These are phyloP conservation scores for Fusarium sp. DNA, from an alignment of 2,329 filamentous ascomycete genomes.

Conservation along the genomic window DNA sequence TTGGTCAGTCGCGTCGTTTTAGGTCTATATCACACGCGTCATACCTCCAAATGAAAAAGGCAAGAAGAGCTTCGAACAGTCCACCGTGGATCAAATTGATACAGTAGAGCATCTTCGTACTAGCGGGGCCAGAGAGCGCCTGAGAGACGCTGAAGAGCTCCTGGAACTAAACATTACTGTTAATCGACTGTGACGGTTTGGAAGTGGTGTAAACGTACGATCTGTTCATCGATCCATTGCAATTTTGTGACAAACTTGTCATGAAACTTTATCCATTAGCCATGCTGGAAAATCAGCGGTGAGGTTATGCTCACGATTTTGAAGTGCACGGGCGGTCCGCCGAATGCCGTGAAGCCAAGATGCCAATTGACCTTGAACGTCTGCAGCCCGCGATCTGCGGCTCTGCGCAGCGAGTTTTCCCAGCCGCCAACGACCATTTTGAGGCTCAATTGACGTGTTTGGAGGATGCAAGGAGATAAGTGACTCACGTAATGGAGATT, in stretches of 20 bases:
- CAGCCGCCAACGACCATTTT: background rate
- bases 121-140: constrained; percentile 71
- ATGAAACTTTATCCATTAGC: constrained; percentile 10
- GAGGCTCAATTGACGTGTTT: accelerated
- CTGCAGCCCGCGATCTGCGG: background rate
- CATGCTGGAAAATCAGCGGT: accelerated
- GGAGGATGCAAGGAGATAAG: background rate
- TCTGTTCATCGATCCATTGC: constrained; percentile 74
- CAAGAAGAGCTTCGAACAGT: constrained; percentile 62
- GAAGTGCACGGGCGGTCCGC: constrained; percentile 27
- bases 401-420: background rate
- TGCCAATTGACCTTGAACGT: constrained; percentile 24
- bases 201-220: constrained; percentile 49
- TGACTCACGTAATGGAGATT: background rate
- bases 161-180: constrained; percentile 62
- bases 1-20: background rate
- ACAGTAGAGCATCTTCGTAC: constrained; percentile 76
- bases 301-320: background rate
- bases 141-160: constrained; percentile 76
- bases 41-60: constrained; percentile 72
- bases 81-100: constrained; percentile 71
- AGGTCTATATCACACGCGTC: no score
- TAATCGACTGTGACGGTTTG: background rate
- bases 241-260: constrained; percentile 64
- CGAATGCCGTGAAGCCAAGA: constrained; percentile 19